Evolutionary conservation across 2,329 filamentous ascomycete species (phyloP).

Genomic region (Colletotrichum karsti): DNA sequence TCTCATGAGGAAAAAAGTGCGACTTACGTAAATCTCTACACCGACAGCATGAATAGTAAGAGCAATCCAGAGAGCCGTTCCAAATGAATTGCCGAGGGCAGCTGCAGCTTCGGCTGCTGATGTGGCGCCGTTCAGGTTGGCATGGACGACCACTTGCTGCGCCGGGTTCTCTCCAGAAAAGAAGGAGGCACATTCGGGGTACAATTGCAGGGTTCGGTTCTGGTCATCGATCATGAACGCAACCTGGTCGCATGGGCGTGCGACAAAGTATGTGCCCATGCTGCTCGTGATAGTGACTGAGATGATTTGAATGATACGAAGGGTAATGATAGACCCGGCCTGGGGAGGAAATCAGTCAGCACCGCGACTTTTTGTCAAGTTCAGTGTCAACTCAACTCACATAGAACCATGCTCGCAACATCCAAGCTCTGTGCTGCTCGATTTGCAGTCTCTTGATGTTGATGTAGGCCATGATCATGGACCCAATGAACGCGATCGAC

Average conservation of each 20-base stretch:
- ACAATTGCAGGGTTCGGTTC: slow-evolving; percentile 39
- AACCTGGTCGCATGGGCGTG: slow-evolving; percentile 57
- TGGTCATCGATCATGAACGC: slow-evolving; percentile 41
- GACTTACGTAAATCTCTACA: slow-evolving; percentile 36
- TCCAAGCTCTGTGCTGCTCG: slow-evolving; percentile 71
- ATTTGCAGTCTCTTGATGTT: slow-evolving; percentile 70
- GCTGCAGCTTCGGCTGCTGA: slow-evolving; percentile 43
- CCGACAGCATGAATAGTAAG: slow-evolving; percentile 26
- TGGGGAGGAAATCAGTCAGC: slow-evolving; percentile 28
- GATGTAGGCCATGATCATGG: slow-evolving; percentile 56
- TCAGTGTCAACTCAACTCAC: slow-evolving; percentile 35
- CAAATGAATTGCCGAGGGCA: slow-evolving; percentile 54
- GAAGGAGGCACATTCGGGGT: slow-evolving; percentile 52
- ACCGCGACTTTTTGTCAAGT: not conserved
- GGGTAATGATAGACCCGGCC: slow-evolving; percentile 57
- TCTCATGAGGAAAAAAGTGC: rapidly evolving
- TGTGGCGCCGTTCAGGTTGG: slow-evolving; percentile 37
- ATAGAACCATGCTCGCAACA: slow-evolving; percentile 64
- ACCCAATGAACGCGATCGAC: slow-evolving; percentile 51
- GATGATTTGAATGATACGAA: slow-evolving; percentile 54
- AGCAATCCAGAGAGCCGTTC: slow-evolving; percentile 54
- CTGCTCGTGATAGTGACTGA: slow-evolving; percentile 43
- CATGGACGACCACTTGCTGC: slow-evolving; percentile 38
- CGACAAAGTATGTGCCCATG: slow-evolving; percentile 33
- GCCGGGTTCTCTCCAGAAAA: slow-evolving; percentile 37